Conservation (phyloP, 164 flowering plant genomes). For the Stephania cephalantha region DNA sequence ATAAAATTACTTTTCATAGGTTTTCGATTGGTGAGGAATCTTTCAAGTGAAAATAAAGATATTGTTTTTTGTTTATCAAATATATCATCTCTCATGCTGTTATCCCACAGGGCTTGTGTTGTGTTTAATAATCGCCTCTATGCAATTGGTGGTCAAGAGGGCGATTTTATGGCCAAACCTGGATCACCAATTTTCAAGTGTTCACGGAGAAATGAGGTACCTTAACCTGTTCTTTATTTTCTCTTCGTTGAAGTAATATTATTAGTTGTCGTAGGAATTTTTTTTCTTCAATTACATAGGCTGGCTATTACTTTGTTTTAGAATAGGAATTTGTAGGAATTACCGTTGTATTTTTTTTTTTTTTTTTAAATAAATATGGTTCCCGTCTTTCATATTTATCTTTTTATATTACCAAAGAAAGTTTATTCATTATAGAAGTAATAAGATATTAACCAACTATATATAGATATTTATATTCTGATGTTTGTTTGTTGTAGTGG, state of each 20-base stretch:
- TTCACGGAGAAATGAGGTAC: slow-evolving; percentile 89
- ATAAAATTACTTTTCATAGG: neutral
- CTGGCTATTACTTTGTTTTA: no score
- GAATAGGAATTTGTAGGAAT: no score
- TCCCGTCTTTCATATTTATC: no score
- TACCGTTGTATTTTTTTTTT: no score
- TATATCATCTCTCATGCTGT: neutral
- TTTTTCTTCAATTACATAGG: no score
- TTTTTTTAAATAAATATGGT: no score
- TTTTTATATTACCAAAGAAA: no score
- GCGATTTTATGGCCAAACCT: slow-evolving; percentile 97
- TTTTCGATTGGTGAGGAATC: neutral
- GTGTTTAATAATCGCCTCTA: slow-evolving; percentile 62
- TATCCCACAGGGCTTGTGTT: slow-evolving; percentile 62
- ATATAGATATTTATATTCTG: no score
- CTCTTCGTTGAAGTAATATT: neutral
- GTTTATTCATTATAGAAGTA: no score
- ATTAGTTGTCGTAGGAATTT: neutral
- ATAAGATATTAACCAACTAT: no score
- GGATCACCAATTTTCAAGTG: slow-evolving; percentile 95
- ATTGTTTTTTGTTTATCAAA: neutral
- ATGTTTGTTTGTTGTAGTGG: no score
- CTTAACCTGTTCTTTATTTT: neutral
- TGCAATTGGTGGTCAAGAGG: slow-evolving; percentile 96
- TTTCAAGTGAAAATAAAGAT: neutral